A percentile compares a stretch with the other conserved stretches of the same genome.
These are phyloP conservation scores for Russula virescens DNA, from an alignment of 768 basidiomycete species.

Conservation along the genomic window DNA sequence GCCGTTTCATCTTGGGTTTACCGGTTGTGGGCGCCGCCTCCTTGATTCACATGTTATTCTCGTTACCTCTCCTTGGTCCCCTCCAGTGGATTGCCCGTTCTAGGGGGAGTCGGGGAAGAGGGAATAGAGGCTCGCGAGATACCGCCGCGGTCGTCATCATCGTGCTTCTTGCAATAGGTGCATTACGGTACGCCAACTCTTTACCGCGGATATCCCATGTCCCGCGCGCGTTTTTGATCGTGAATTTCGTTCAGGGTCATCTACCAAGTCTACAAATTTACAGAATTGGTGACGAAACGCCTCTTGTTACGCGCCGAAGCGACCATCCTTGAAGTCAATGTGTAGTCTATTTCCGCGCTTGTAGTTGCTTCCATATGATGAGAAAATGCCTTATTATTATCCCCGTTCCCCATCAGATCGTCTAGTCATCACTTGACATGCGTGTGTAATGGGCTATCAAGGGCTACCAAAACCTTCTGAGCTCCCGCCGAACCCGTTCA, in stretches of 20 bases:
- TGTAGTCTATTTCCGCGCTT: slow-evolving; percentile 1
- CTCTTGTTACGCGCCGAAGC: slow-evolving; percentile 69
- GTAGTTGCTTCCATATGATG: slow-evolving; percentile 8
- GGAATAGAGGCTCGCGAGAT: slow-evolving; percentile 46
- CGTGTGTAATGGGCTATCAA: slow-evolving; percentile 43
- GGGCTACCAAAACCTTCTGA: slow-evolving; percentile 64
- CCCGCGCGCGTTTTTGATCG: slow-evolving; percentile 19
- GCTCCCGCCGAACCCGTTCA: slow-evolving; percentile 63
- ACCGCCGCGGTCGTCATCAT: slow-evolving; percentile 62
- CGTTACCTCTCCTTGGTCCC: slow-evolving; percentile 58
- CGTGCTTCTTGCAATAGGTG: slow-evolving; percentile 54
- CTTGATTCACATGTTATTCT: slow-evolving; percentile 63
- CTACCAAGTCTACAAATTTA: slow-evolving; percentile 61
- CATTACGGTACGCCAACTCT: slow-evolving; percentile 45
- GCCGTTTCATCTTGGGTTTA: slow-evolving; percentile 70
- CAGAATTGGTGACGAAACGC: slow-evolving; percentile 52
- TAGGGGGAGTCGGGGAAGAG: slow-evolving; percentile 50
- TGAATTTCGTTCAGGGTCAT: slow-evolving; percentile 47
- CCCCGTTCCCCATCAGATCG: slow-evolving; percentile 6
- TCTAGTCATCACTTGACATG: background rate
- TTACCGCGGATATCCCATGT: background rate
- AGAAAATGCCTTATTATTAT: background rate
- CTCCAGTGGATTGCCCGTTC: slow-evolving; percentile 67
- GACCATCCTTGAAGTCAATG: slow-evolving; percentile 71
- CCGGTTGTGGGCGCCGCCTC: slow-evolving; percentile 75